Evolutionary conservation across 495 filamentous ascomycete genomes (phyloP).

Genomic region (Annulohypoxylon stygium): DNA sequence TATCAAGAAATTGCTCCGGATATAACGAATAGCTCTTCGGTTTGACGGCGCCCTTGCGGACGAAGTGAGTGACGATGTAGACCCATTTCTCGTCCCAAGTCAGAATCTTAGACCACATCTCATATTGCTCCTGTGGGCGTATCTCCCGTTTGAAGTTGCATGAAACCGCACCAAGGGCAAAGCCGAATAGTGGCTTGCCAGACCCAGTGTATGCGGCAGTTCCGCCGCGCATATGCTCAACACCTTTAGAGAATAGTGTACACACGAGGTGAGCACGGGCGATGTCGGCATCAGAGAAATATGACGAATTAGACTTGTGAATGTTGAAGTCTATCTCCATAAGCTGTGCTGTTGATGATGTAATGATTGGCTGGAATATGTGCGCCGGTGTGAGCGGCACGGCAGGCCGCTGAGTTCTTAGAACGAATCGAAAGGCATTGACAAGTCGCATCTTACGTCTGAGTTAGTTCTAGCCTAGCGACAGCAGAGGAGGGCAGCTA

Average conservation of each 20-base stretch:
- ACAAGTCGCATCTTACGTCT: constrained; percentile 40
- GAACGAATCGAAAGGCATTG: constrained; percentile 51
- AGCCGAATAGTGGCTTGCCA: constrained; percentile 57
- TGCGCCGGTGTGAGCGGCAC: constrained; percentile 44
- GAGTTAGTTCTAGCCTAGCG: constrained; percentile 7
- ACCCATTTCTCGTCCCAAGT: constrained; percentile 90
- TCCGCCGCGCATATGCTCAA: constrained; percentile 59
- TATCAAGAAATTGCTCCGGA: constrained; percentile 50
- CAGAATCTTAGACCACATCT: constrained; percentile 75
- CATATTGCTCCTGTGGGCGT: constrained; percentile 72
- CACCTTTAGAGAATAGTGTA: constrained; percentile 69
- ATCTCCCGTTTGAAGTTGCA: constrained; percentile 78
- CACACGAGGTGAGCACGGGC: constrained; percentile 73
- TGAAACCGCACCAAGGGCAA: constrained; percentile 71
- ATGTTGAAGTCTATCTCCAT: constrained; percentile 57
- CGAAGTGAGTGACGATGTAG: constrained; percentile 79
- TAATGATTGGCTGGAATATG: constrained; percentile 53
- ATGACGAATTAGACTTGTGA: constrained; percentile 76
- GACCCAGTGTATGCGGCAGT: constrained; percentile 59
- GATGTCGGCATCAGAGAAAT: constrained; percentile 80
- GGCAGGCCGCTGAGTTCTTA: constrained; percentile 47
- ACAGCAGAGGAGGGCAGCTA: constrained; percentile 1
- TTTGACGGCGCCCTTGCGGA: constrained; percentile 69
- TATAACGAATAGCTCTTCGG: constrained; percentile 63
- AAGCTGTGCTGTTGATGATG: constrained; percentile 49